These are phyloP conservation scores for Saraca asoca DNA, from an alignment of 331 rosid species.

Conservation along the genomic window DNA sequence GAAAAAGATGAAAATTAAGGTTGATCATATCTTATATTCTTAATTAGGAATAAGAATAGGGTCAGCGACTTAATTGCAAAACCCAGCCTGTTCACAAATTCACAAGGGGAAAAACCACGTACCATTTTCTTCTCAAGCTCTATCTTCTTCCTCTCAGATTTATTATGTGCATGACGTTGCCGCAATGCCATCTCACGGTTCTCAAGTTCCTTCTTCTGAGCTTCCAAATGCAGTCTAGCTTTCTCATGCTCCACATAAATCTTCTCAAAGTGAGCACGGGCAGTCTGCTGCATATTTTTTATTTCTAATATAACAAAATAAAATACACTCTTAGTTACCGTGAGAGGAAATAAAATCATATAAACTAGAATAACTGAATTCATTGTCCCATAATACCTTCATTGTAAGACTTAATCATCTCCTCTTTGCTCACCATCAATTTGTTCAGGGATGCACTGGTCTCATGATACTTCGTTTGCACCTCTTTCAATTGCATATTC, in stretches of 20 bases:
- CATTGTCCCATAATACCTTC: conserved; percentile 45
- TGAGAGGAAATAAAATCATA: conserved; percentile 4
- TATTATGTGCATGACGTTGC: conserved; percentile 50
- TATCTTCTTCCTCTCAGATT: conserved; percentile 54
- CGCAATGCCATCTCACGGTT: conserved; percentile 53
- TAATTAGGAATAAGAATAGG: not conserved
- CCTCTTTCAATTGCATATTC: conserved; percentile 44
- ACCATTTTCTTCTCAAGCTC: conserved; percentile 57
- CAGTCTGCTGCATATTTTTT: conserved; percentile 44
- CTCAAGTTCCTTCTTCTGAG: conserved; percentile 50
- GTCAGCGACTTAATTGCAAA: no score
- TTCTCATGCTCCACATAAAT: conserved; percentile 50
- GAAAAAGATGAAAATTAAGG: not conserved
- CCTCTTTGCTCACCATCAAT: conserved; percentile 48
- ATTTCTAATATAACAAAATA: conserved; percentile 50
- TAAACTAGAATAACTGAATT: conserved; percentile 5
- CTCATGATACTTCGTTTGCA: conserved; percentile 36
- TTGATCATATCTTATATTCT: not conserved
- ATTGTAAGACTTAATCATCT: conserved; percentile 37
- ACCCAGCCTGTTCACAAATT: not conserved
- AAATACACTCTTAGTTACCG: conserved; percentile 28
- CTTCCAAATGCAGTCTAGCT: conserved; percentile 45
- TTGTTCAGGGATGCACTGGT: conserved; percentile 40
- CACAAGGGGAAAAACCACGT: conserved; percentile 12
- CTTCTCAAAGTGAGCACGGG: conserved; percentile 34